These are phyloP conservation scores for Dillenia suffruticosa DNA, from an alignment of 164 flowering plant species.

Conservation along the genomic window DNA sequence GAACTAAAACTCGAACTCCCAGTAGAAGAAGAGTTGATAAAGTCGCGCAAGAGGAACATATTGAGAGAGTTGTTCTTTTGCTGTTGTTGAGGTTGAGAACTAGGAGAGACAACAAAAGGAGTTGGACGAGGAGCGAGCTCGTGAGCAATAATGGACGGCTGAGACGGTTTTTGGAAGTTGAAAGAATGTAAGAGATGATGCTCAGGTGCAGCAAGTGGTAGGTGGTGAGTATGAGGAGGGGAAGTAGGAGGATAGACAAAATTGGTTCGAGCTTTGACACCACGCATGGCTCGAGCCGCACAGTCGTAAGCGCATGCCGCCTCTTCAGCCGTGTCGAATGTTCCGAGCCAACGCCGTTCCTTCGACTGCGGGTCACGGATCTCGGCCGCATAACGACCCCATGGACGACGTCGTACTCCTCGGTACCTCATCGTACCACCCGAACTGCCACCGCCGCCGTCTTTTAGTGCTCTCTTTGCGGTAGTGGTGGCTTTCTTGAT, in stretches of 20 bases:
- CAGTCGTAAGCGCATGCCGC: conserved; percentile 94
- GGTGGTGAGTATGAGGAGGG: background rate
- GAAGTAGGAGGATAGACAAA: conserved; percentile 50
- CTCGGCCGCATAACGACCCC: conserved; percentile 97
- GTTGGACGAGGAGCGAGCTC: conserved; percentile 9
- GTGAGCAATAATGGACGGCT: conserved; percentile 3
- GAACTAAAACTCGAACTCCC: conserved; percentile 3
- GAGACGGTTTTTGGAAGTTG: conserved; percentile 16
- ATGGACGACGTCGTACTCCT: conserved; percentile 87
- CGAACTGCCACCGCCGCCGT: conserved; percentile 4
- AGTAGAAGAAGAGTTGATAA: conserved; percentile 19
- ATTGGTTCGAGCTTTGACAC: conserved; percentile 79
- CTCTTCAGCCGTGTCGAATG: conserved; percentile 94
- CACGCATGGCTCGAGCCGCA: conserved; percentile 90
- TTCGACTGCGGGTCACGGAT: conserved; percentile 84
- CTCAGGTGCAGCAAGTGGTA: too few relatives aligned
- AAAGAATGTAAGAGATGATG: conserved; percentile 5
- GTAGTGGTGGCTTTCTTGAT: conserved; percentile 9
- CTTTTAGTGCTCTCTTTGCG: conserved; percentile 26
- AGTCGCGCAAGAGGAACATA: conserved; percentile 37
- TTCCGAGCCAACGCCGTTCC: conserved; percentile 89
- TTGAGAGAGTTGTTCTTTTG: conserved; percentile 18
- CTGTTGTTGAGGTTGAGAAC: background rate
- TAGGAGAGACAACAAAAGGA: background rate
- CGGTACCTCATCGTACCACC: conserved; percentile 52